Evolutionary conservation across 441 rosid species (phyloP).

Genomic region (Euphorbia schlechtendalii): DNA sequence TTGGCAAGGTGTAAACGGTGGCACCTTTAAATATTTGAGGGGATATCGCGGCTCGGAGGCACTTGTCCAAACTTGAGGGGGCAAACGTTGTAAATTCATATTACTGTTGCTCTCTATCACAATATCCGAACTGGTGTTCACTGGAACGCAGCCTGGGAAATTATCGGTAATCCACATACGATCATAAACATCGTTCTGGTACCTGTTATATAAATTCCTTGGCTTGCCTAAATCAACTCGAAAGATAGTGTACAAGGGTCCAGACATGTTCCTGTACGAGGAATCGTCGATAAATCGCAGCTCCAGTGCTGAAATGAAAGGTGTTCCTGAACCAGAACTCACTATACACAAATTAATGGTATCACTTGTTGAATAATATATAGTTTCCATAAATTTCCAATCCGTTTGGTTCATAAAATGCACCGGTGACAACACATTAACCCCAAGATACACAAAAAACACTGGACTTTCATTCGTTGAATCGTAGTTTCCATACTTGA

Average conservation of each 20-base stretch:
- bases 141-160: not conserved
- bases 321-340: conserved; percentile 17
- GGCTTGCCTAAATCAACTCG: conserved; percentile 7
- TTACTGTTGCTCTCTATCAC: not conserved
- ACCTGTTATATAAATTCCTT: not conserved
- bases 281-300: conserved; percentile 12
- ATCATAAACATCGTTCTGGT: conserved; percentile 11
- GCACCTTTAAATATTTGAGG: not conserved
- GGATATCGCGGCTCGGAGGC: too few relatives aligned
- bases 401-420: too few relatives aligned
- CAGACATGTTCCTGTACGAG: not conserved
- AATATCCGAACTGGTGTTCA: not conserved
- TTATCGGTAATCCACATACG: not conserved
- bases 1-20: not conserved
- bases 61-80: conserved; percentile 3
- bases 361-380: conserved; percentile 6
- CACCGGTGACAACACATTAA: conserved; percentile 9
- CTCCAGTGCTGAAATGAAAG: conserved; percentile 13
- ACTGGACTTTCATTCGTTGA: conserved; percentile 7
- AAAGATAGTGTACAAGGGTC: not conserved
- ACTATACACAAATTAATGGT: conserved; percentile 20
- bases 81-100: not conserved
- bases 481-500: conserved; percentile 28
- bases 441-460: conserved; percentile 24
- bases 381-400: not conserved